Evolutionary conservation across 1,284 basidiomycete species (phyloP), one percentile per base, ranked within the genome.

Genomic region (Puccinia triticina): DNA sequence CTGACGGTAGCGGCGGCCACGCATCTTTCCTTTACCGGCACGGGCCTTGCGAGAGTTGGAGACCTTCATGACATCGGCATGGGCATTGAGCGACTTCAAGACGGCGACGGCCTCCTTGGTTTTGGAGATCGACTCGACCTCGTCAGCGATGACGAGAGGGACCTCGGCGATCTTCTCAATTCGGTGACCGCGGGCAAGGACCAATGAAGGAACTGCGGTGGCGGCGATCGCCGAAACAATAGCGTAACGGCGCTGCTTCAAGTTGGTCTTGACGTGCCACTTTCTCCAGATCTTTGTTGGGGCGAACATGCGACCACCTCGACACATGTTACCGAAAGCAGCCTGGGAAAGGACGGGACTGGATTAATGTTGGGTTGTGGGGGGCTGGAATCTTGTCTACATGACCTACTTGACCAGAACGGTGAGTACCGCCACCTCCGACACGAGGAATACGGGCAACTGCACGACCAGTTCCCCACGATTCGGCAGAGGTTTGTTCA

Each of bases 401-500:
- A 23, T 34, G 26, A 34, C 57, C 61, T 84, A 92, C 93, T 91
- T 97, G 95, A 84, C 96, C 96, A 84, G 96, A 96, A 86, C 97
- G 94, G 90, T 96, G 94, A 85, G 97, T 99, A 90, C 96, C 97
- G 88, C 94, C 93, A 89, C 97, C 96, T 88, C 95, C 95, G 85
- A 99, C 96, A 94, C 97, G 96, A 89, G 97, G 97, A 88, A 99
- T 99, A 96, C 96, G 96, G 73, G 96, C 97, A 85, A 99, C 96
- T 86, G 97, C 97, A 90, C 97, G 95, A 93, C 96, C 96, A 86
- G 96, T 99, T 90, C 96, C 96, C 96, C 96, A 99, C 77, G 97
- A 99, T 89, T 96, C 95, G 85, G 96, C 96, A 84, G 93, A 94
- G 86, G 97, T 99, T 90, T 99, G 96, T 90, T 98, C 95, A 87